Evolutionary conservation across 2,329 filamentous ascomycete species (phyloP).

Genomic region (Penicillium glabrum): DNA sequence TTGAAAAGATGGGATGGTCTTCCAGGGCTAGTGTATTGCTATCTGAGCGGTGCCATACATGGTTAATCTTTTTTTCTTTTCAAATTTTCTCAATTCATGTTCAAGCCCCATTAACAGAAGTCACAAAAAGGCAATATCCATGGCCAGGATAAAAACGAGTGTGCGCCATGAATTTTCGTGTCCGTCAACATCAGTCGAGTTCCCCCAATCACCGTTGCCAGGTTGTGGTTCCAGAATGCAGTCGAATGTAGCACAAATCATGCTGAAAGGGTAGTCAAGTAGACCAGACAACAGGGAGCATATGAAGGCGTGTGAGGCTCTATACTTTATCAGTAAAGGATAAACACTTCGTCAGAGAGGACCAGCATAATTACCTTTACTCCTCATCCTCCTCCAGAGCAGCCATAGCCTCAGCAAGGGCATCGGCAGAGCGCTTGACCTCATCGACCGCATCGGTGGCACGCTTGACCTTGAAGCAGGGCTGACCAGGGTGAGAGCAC

Average conservation of each 20-base stretch:
- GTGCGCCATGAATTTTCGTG: slow-evolving; percentile 10
- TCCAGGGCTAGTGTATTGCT: background rate
- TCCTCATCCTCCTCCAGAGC: slow-evolving; percentile 29
- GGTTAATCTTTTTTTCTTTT: no score
- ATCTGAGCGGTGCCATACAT: background rate
- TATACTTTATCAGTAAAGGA: background rate
- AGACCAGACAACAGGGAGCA: background rate
- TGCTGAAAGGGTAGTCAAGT: background rate
- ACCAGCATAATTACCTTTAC: slow-evolving; percentile 16
- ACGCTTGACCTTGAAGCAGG: slow-evolving; percentile 62
- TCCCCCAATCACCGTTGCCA: background rate
- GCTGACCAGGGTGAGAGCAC: slow-evolving; percentile 35
- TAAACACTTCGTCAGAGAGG: background rate
- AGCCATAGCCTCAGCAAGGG: slow-evolving; percentile 33
- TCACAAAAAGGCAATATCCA: background rate
- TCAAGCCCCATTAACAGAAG: background rate
- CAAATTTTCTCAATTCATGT: background rate
- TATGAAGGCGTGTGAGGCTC: background rate
- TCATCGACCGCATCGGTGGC: slow-evolving; percentile 65
- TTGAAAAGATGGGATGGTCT: background rate
- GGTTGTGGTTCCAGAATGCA: background rate
- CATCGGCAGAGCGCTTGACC: slow-evolving; percentile 34
- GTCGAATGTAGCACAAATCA: background rate
- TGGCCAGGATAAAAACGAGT: slow-evolving; percentile 14
- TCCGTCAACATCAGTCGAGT: background rate